A percentile compares a stretch with the other conserved stretches of the same genome.
Conservation (phyloP, 2,329 filamentous ascomycete genomes). For the Tolypocladium nubicola region DNA sequence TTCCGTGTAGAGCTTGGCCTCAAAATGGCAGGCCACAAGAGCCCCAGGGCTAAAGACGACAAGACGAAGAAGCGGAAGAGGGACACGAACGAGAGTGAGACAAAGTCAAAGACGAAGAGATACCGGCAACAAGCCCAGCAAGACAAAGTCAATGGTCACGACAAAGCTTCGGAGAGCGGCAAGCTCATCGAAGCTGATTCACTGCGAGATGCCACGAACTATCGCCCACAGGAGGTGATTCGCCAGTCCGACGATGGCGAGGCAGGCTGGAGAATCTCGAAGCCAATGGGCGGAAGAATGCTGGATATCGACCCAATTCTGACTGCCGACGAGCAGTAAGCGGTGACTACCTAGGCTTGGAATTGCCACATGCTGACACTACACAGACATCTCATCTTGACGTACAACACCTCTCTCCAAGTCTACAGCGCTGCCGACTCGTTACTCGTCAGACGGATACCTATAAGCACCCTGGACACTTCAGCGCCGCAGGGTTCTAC, state of each 20-base stretch:
- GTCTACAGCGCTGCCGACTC: conserved; percentile 77
- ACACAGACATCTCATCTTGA: conserved; percentile 60
- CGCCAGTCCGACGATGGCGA: conserved; percentile 18
- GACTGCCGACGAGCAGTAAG: conserved; percentile 50
- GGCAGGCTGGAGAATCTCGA: conserved; percentile 48
- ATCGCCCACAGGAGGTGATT: conserved; percentile 14
- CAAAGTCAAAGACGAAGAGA: conserved; percentile 32
- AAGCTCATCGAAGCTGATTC: conserved; percentile 3
- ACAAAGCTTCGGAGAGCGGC: conserved; percentile 3
- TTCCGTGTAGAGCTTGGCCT: background rate
- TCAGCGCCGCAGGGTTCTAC: conserved; percentile 12
- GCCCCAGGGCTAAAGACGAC: conserved; percentile 21
- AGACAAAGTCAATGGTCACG: conserved; percentile 15
- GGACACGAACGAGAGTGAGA: conserved; percentile 29
- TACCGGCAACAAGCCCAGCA: conserved; percentile 22
- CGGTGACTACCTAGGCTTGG: background rate
- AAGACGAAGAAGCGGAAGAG: conserved; percentile 36
- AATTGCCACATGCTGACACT: conserved; percentile 6
- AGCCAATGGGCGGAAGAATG: conserved; percentile 55
- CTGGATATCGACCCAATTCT: conserved; percentile 54
- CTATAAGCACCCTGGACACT: conserved; percentile 27
- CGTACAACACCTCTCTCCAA: conserved; percentile 64
- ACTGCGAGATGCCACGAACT: conserved; percentile 3
- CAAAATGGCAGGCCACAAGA: conserved; percentile 25
- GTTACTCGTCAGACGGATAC: conserved; percentile 63